These are phyloP conservation scores for Copromyces sp. DNA, from an alignment of 495 filamentous ascomycete genomes.

Conservation along the genomic window DNA sequence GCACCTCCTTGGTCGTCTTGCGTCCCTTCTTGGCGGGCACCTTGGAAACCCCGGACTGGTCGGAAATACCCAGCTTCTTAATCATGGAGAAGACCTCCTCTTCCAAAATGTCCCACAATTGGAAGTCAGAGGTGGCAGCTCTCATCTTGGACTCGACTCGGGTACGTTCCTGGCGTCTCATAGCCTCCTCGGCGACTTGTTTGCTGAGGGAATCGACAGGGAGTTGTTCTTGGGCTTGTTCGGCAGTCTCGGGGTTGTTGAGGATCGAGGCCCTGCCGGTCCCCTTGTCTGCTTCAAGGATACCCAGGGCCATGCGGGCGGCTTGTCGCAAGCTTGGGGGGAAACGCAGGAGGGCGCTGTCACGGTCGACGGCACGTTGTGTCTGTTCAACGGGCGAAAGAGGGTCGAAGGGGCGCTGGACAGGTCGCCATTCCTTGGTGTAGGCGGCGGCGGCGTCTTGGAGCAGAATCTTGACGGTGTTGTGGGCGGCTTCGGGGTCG, in stretches of 20 bases:
- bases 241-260: not conserved
- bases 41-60: not conserved
- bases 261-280: not conserved
- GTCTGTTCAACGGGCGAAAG: slow-evolving; percentile 8
- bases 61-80: slow-evolving; percentile 25
- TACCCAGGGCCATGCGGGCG: slow-evolving; percentile 26
- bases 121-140: slow-evolving; percentile 47
- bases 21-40: slow-evolving; percentile 1
- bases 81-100: slow-evolving; percentile 58
- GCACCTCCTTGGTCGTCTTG: not conserved
- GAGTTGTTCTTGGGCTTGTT: not conserved
- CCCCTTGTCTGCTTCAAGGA: slow-evolving; percentile 12
- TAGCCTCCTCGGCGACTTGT: slow-evolving; percentile 22
- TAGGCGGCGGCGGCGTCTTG: slow-evolving; percentile 22
- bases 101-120: slow-evolving; percentile 63
- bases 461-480: slow-evolving; percentile 24
- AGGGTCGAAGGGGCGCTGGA: slow-evolving; percentile 5
- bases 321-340: slow-evolving; percentile 30
- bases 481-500: not conserved
- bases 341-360: slow-evolving; percentile 29
- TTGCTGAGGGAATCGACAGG: slow-evolving; percentile 7
- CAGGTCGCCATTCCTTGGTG: slow-evolving; percentile 3
- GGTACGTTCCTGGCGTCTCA: slow-evolving; percentile 27
- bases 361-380: slow-evolving; percentile 15
- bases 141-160: slow-evolving; percentile 41